Evolutionary conservation across 345 rosid species (phyloP).

Genomic region (Laguncularia racemosa): DNA sequence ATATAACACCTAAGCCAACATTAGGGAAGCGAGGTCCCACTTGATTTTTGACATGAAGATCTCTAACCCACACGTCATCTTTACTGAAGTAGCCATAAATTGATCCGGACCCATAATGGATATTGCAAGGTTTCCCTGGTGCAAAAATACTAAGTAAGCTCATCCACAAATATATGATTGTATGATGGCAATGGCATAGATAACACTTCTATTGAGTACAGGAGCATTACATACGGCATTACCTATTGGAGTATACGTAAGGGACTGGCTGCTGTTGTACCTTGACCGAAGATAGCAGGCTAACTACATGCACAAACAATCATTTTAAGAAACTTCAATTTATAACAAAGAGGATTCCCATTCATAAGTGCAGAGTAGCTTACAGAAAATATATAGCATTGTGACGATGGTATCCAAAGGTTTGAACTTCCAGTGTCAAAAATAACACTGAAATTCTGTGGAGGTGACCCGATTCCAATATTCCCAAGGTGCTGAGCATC

Average conservation of each 20-base stretch:
- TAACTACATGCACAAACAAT: slow-evolving; percentile 28
- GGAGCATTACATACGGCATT: neutral
- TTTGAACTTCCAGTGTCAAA: slow-evolving; percentile 86
- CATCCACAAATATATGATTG: neutral
- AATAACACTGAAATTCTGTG: slow-evolving; percentile 64
- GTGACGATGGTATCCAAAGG: slow-evolving; percentile 80
- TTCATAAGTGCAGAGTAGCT: slow-evolving; percentile 5
- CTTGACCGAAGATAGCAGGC: slow-evolving; percentile 56
- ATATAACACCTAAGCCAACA: neutral
- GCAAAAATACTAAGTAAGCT: neutral
- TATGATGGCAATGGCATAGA: neutral
- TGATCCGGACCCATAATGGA: slow-evolving; percentile 58
- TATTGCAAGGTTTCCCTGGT: slow-evolving; percentile 40
- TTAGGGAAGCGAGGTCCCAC: slow-evolving; percentile 19
- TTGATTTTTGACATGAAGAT: slow-evolving; percentile 52
- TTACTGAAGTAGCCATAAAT: slow-evolving; percentile 64
- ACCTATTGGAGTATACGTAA: slow-evolving; percentile 47
- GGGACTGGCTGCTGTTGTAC: slow-evolving; percentile 53
- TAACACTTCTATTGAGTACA: neutral
- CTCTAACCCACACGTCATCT: slow-evolving; percentile 52
- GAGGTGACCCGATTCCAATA: slow-evolving; percentile 63
- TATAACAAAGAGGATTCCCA: neutral
- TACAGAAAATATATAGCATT: slow-evolving; percentile 54
- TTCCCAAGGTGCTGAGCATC: slow-evolving; percentile 42
- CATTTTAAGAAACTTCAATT: neutral